A percentile compares a stretch with the other conserved stretches of the same genome.
These are phyloP conservation scores for Abrus pulchellus DNA, from an alignment of 306 rosid species.

Conservation along the genomic window DNA sequence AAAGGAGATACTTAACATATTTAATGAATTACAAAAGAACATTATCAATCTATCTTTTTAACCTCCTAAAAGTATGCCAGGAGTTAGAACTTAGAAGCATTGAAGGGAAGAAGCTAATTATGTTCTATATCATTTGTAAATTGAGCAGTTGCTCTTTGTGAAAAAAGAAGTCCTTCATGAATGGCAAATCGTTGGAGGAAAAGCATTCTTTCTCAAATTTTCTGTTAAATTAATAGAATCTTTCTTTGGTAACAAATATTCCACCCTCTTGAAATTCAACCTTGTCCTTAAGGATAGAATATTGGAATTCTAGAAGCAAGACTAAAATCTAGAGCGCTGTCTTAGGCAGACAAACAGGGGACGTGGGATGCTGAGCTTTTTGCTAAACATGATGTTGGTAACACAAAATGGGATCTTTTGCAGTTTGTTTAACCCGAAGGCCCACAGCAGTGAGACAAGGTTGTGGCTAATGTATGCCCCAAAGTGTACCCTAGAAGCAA, in stretches of 20 bases:
- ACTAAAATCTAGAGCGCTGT: background rate
- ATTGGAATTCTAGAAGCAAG: too few relatives aligned
- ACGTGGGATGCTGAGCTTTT: background rate
- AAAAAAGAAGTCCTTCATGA: background rate
- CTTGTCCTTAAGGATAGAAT: too few relatives aligned
- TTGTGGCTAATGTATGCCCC: background rate
- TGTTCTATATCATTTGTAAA: background rate
- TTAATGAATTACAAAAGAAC: slow-evolving; percentile 11
- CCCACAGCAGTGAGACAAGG: background rate
- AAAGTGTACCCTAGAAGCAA: slow-evolving; percentile 1
- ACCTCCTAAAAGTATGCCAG: background rate
- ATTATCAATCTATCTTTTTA: slow-evolving; percentile 2
- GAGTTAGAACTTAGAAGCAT: background rate
- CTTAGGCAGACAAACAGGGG: background rate
- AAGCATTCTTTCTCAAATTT: background rate
- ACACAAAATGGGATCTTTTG: background rate
- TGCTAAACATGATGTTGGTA: background rate
- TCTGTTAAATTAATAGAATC: background rate
- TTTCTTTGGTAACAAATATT: background rate
- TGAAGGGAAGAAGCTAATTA: background rate
- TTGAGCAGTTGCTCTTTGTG: background rate
- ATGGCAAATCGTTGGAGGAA: too few relatives aligned
- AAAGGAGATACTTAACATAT: slow-evolving; percentile 4
- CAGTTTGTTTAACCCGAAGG: background rate
- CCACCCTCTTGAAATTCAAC: background rate